Conservation (phyloP, 2,329 filamentous ascomycete genomes). For the Neophaeococcomyces aloes region DNA sequence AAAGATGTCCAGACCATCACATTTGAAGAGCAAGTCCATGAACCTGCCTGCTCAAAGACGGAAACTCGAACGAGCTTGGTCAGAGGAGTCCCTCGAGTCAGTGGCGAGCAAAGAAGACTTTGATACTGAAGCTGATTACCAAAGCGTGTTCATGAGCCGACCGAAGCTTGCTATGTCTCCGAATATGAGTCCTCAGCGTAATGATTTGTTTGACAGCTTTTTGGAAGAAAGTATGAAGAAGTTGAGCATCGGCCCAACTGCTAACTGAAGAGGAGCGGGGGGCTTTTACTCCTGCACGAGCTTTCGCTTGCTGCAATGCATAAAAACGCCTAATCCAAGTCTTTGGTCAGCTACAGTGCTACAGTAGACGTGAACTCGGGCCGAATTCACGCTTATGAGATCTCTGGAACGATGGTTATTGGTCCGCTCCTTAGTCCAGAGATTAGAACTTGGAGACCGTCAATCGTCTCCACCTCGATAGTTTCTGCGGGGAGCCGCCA, state of each 20-base stretch:
- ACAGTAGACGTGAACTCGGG: too few relatives aligned
- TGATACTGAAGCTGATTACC: slow-evolving; percentile 60
- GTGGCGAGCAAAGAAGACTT: slow-evolving; percentile 61
- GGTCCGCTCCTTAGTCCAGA: too few relatives aligned
- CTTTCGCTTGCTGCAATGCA: neutral
- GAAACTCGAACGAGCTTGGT: slow-evolving; percentile 5
- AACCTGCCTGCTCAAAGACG: neutral
- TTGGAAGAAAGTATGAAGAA: slow-evolving; percentile 6
- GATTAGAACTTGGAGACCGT: too few relatives aligned
- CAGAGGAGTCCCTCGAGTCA: slow-evolving; percentile 26
- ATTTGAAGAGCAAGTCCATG: slow-evolving; percentile 3
- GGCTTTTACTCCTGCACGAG: neutral
- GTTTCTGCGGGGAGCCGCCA: too few relatives aligned
- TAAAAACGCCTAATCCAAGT: neutral
- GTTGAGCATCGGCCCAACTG: slow-evolving; percentile 1
- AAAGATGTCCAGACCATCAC: neutral
- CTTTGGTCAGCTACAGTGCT: too few relatives aligned
- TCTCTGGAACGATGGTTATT: too few relatives aligned
- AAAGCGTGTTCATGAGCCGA: slow-evolving; percentile 73
- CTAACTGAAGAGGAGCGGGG: neutral
- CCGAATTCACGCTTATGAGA: too few relatives aligned
- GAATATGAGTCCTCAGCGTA: slow-evolving; percentile 4
- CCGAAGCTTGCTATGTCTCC: slow-evolving; percentile 54
- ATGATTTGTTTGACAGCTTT: slow-evolving; percentile 1
- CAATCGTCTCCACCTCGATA: too few relatives aligned